A percentile compares a stretch with the other conserved stretches of the same genome.
Conservation (phyloP, 2,329 filamentous ascomycete genomes). For the Coniochaeta sp. region DNA sequence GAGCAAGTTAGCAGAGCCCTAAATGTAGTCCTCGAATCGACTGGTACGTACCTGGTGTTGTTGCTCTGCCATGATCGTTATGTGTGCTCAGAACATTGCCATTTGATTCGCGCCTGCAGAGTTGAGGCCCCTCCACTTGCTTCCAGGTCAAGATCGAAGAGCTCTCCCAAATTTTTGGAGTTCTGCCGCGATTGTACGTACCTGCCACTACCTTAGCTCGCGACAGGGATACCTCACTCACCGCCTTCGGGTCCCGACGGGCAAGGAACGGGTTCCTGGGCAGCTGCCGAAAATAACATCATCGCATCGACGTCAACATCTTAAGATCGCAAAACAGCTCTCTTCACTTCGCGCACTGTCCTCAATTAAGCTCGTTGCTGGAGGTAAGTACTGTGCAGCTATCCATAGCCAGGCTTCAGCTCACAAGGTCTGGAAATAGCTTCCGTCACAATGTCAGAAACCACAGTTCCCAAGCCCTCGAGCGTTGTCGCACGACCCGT, state of each 20-base stretch:
- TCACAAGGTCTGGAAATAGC: conserved; percentile 1
- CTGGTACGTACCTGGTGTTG: neutral
- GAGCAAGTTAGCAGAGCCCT: neutral
- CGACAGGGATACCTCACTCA: conserved; percentile 26
- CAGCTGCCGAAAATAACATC: conserved; percentile 12
- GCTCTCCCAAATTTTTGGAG: conserved; percentile 2
- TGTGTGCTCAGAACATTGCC: neutral
- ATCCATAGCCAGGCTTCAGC: neutral
- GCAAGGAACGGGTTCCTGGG: conserved; percentile 9
- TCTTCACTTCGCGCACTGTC: neutral
- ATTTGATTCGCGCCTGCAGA: neutral
- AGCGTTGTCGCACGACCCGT: conserved; percentile 71
- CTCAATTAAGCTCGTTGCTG: neutral
- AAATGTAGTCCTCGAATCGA: no score
- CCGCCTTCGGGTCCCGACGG: conserved; percentile 31
- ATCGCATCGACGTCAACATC: conserved; percentile 4
- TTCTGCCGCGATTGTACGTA: conserved; percentile 3
- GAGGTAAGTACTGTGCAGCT: conserved; percentile 1
- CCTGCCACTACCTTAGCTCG: neutral
- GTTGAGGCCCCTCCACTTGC: neutral
- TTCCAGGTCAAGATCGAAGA: neutral
- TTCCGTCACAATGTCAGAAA: conserved; percentile 43
- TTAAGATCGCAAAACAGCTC: neutral
- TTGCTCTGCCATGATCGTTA: neutral
- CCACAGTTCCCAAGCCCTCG: conserved; percentile 40